Evolutionary conservation across 2,329 filamentous ascomycete species (phyloP).

Genomic region (Penicillium sp.): DNA sequence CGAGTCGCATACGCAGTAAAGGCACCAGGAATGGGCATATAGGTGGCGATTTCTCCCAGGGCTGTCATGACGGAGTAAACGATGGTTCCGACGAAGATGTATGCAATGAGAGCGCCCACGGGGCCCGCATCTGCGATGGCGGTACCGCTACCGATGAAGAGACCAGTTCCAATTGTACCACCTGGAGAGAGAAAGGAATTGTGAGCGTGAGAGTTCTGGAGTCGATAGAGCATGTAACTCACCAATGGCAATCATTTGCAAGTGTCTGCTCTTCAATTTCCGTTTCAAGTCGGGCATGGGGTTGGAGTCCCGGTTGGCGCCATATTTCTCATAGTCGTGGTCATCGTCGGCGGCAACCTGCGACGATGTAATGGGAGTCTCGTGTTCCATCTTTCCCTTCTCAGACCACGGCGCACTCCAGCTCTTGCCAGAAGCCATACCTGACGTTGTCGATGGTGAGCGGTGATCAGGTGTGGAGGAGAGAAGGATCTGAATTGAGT

Average conservation of each 20-base stretch:
- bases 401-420: conserved; percentile 15
- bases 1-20: conserved; percentile 75
- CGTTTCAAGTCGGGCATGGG: conserved; percentile 65
- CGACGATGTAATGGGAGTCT: conserved; percentile 24
- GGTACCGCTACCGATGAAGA: conserved; percentile 67
- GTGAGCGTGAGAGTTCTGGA: background rate
- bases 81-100: conserved; percentile 67
- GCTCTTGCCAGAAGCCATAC: conserved; percentile 26
- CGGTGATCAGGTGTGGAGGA: background rate
- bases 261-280: conserved; percentile 78
- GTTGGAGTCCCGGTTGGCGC: conserved; percentile 55
- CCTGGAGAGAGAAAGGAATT: conserved; percentile 30
- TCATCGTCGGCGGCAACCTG: conserved; percentile 24
- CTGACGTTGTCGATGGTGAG: conserved; percentile 8
- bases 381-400: conserved; percentile 26
- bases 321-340: conserved; percentile 40
- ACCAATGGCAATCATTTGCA: conserved; percentile 99
- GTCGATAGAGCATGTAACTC: conserved; percentile 48
- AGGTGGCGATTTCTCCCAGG: conserved; percentile 69
- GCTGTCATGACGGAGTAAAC: conserved; percentile 73
- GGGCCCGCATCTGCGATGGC: conserved; percentile 65
- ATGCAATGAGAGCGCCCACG: conserved; percentile 65
- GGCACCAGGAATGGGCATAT: conserved; percentile 72
- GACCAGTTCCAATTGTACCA: conserved; percentile 69
- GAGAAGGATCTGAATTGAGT: conserved; percentile 10